These are phyloP conservation scores for Aureobasidium sp. DNA, from an alignment of 2,329 filamentous ascomycete species.

Conservation along the genomic window DNA sequence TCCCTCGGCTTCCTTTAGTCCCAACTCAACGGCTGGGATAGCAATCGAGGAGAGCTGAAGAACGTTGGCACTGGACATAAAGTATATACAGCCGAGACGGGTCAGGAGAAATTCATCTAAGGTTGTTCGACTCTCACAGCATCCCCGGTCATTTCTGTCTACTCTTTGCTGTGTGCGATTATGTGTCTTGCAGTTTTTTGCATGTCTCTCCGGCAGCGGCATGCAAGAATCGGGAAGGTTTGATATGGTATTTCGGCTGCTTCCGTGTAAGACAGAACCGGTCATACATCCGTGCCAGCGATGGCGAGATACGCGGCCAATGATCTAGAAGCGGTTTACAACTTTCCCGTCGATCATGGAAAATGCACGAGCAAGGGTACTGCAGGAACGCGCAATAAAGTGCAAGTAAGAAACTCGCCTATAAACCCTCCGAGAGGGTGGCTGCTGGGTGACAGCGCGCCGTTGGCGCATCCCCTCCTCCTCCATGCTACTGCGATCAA, in stretches of 20 bases:
- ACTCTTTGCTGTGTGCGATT: not conserved
- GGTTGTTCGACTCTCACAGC: not conserved
- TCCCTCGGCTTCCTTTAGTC: not conserved
- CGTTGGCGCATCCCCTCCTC: not conserved
- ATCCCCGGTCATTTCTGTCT: not conserved
- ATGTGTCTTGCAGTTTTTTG: not conserved
- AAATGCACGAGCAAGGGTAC: not conserved
- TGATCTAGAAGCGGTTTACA: not conserved
- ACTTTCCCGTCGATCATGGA: not conserved
- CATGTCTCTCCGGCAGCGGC: not conserved
- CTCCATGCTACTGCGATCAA: not conserved
- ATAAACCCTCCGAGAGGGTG: not conserved
- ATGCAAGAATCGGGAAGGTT: conserved; percentile 1
- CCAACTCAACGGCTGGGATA: not conserved
- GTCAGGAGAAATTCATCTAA: not conserved
- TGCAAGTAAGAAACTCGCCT: not conserved
- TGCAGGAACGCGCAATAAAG: conserved; percentile 2
- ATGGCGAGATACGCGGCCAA: not conserved
- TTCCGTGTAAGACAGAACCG: not conserved
- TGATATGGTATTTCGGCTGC: conserved; percentile 7
- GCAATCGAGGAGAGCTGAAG: not conserved
- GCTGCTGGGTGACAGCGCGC: not conserved
- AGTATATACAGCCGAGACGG: not conserved
- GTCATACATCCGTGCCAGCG: not conserved
- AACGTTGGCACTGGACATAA: not conserved